Evolutionary conservation across 768 basidiomycete species (phyloP).

Genomic region (Chalciporus sphaerocephalus): DNA sequence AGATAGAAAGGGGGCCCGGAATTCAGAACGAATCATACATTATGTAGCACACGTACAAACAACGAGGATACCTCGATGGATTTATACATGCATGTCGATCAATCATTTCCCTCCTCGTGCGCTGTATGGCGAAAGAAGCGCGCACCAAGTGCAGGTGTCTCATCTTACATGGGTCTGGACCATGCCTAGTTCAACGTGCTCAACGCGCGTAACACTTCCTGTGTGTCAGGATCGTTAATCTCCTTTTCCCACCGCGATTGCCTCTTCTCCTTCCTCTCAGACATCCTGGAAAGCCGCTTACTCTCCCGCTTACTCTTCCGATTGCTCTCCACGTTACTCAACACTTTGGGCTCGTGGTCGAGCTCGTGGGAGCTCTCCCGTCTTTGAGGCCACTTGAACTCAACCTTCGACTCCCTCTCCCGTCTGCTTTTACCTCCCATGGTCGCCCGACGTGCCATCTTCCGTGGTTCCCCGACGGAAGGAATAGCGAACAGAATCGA

Average conservation of each 20-base stretch:
- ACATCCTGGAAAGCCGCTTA: not conserved
- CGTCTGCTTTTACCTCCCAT: not conserved
- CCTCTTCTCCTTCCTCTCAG: slow-evolving; percentile 10
- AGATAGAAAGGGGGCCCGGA: too few species aligned
- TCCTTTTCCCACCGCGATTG: slow-evolving; percentile 15
- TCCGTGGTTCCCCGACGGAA: not conserved
- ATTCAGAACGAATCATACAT: too few species aligned
- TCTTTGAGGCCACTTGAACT: not conserved
- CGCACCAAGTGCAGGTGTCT: too few species aligned
- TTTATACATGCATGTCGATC: not conserved
- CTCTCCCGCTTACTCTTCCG: not conserved
- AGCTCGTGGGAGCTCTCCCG: not conserved
- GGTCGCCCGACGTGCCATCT: not conserved
- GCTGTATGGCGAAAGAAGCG: too few species aligned
- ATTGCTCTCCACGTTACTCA: too few species aligned
- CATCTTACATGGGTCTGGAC: not conserved
- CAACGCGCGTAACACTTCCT: slow-evolving; percentile 18
- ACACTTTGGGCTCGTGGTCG: too few species aligned
- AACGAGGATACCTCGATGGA: not conserved
- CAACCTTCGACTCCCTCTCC: not conserved
- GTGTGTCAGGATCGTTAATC: slow-evolving; percentile 19
- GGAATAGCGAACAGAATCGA: not conserved
- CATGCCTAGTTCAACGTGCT: not conserved
- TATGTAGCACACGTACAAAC: too few species aligned
- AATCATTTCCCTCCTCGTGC: not conserved